Conservation (phyloP, 1,284 basidiomycete species). For the Filobasidium uniguttulatum region DNA sequence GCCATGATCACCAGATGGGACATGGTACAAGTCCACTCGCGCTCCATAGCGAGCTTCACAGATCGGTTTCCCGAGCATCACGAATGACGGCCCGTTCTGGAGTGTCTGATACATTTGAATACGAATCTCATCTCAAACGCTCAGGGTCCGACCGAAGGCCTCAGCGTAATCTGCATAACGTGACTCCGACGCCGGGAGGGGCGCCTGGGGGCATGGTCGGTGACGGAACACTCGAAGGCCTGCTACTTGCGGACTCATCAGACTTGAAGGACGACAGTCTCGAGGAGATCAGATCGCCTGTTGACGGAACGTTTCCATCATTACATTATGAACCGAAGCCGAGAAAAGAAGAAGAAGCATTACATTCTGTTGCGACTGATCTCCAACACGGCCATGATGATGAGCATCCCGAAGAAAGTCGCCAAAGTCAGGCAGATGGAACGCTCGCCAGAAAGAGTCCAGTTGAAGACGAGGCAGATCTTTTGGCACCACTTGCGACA, state of each 20-base stretch:
- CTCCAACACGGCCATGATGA: no score
- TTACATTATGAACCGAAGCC: no score
- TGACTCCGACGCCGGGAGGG: background rate
- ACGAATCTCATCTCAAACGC: background rate
- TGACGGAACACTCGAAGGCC: background rate
- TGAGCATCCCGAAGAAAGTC: no score
- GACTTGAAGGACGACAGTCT: background rate
- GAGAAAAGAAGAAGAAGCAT: no score
- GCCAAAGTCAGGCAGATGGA: no score
- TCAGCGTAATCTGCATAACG: background rate
- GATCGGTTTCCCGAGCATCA: background rate
- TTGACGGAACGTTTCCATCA: no score
- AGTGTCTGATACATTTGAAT: background rate
- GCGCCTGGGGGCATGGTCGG: background rate
- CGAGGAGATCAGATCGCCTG: background rate
- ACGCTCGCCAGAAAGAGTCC: no score
- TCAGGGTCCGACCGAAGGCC: background rate
- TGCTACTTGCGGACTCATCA: background rate
- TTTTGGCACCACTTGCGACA: background rate
- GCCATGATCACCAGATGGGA: background rate
- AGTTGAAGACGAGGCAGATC: background rate
- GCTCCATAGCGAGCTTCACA: background rate
- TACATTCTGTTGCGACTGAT: no score
- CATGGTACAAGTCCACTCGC: background rate
- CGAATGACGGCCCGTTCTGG: background rate